A percentile compares a stretch with the other conserved stretches of the same genome.
Evolutionary conservation across 345 rosid genomes (phyloP).

Genomic region (Lagerstroemia speciosa): DNA sequence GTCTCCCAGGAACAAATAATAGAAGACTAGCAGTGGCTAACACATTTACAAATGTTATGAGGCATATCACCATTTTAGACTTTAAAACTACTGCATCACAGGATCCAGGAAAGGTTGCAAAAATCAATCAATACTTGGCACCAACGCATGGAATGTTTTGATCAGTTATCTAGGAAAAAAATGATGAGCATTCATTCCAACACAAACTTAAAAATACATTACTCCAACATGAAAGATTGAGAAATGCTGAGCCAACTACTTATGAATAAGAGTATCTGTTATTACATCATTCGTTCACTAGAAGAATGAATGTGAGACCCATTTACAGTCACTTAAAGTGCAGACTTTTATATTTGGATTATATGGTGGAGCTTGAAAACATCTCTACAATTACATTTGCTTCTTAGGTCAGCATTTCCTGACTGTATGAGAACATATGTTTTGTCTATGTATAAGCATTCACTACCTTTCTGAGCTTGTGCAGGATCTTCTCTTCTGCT

Average conservation of each 20-base stretch:
- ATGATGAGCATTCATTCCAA: neutral
- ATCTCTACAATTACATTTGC: neutral
- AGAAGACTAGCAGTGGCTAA: neutral
- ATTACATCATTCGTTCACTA: neutral
- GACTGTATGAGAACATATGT: neutral
- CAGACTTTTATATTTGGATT: neutral
- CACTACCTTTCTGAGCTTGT: slow-evolving; percentile 64
- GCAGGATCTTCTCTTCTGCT: slow-evolving; percentile 62
- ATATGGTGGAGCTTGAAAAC: neutral
- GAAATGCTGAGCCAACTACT: neutral
- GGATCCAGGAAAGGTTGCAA: neutral
- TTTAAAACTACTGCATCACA: neutral
- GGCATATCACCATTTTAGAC: neutral
- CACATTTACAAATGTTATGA: neutral
- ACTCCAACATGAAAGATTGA: neutral
- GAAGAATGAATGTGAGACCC: neutral
- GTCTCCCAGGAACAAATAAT: neutral
- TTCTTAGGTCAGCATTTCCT: neutral
- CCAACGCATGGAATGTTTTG: neutral
- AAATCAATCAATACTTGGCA: neutral
- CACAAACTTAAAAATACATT: neutral
- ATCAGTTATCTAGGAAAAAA: neutral
- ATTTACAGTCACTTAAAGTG: neutral
- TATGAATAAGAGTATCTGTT: neutral
- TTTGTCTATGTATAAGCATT: neutral